Evolutionary conservation across 2,329 filamentous ascomycete genomes (phyloP).

Genomic region (Setomelanomma holmii): DNA sequence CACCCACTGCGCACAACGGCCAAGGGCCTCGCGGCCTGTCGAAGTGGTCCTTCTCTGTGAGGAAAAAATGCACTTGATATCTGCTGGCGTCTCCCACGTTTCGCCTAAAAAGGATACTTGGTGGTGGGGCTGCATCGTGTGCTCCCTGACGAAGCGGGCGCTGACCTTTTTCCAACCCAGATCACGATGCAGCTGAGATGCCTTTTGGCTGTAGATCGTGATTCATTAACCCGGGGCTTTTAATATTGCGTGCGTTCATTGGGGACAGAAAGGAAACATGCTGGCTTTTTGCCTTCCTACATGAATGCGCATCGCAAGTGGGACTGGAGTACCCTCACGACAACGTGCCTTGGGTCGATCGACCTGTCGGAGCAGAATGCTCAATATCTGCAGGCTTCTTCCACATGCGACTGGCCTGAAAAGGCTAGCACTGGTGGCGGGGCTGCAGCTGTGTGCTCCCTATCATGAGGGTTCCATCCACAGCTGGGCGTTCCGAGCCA

Average conservation of each 20-base stretch:
- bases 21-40: background rate
- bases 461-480: conserved; percentile 23
- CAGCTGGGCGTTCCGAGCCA: conserved; percentile 16
- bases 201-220: background rate
- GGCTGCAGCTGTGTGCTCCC: conserved; percentile 23
- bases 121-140: conserved; percentile 1
- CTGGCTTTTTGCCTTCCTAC: conserved; percentile 3
- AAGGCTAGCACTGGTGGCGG: conserved; percentile 35
- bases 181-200: background rate
- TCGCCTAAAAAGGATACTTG: conserved; percentile 13
- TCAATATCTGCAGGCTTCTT: conserved; percentile 38
- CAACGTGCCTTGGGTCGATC: conserved; percentile 32
- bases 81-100: conserved; percentile 13
- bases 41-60: background rate
- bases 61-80: conserved; percentile 9
- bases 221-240: background rate
- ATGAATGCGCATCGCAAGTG: conserved; percentile 18
- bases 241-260: background rate
- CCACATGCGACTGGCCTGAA: conserved; percentile 29
- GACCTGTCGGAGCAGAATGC: conserved; percentile 30
- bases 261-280: conserved; percentile 5
- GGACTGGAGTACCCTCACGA: conserved; percentile 27
- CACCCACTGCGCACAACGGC: background rate
- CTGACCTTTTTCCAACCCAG: conserved; percentile 2
- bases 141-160: background rate